Evolutionary conservation across 139 green algal genomes (phyloP).

Genomic region (Haematococcus lacustris): DNA sequence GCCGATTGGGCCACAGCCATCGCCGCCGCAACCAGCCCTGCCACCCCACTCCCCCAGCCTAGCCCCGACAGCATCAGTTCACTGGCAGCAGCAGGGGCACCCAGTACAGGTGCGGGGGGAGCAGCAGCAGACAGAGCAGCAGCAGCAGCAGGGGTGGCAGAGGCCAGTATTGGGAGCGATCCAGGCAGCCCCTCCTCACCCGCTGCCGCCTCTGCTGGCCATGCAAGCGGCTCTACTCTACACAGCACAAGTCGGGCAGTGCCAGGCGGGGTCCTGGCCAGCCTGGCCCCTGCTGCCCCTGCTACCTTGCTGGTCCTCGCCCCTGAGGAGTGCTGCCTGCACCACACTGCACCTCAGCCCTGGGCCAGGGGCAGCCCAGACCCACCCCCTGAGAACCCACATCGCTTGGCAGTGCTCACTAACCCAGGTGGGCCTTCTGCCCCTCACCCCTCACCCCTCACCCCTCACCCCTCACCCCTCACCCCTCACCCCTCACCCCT

Average conservation of each 20-base stretch:
- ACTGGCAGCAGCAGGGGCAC: too few species aligned
- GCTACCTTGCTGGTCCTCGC: constrained; percentile 48
- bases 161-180: neutral
- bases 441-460: too few species aligned
- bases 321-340: constrained; percentile 54
- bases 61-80: too few species aligned
- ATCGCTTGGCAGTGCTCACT: constrained; percentile 64
- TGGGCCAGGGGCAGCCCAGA: constrained; percentile 20
- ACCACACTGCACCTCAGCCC: constrained; percentile 59
- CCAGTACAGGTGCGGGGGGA: too few species aligned
- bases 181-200: neutral
- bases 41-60: too few species aligned
- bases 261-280: neutral
- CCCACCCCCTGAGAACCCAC: constrained; percentile 75
- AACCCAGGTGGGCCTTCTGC: constrained; percentile 7
- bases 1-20: too few species aligned
- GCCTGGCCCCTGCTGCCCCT: neutral
- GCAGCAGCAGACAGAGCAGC: constrained; percentile 1
- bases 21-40: too few species aligned
- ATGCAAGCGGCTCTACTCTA: neutral
- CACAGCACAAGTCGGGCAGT: neutral
- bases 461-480: too few species aligned
- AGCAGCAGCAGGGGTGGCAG: neutral
- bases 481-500: too few species aligned
- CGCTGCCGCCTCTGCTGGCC: neutral